These are phyloP conservation scores for Litchi chinensis DNA, from an alignment of 345 rosid species.

Conservation along the genomic window DNA sequence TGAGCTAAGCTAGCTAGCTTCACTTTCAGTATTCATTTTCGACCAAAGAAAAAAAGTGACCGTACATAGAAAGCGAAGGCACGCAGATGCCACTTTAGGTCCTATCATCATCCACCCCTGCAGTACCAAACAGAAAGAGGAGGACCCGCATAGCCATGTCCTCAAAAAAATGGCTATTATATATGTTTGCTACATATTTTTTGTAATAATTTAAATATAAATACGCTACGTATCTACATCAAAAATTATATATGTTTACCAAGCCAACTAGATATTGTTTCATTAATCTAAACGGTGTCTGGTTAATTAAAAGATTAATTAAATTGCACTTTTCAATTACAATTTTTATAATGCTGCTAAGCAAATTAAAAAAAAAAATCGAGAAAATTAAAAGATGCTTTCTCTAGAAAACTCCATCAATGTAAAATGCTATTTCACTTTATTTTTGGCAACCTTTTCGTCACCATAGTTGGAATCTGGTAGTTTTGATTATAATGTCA, in stretches of 20 bases:
- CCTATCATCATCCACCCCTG: constrained; percentile 21
- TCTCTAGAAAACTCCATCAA: constrained; percentile 17
- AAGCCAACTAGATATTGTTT: not conserved
- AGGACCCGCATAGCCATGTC: not conserved
- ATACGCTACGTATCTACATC: not conserved
- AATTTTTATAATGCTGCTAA: not conserved
- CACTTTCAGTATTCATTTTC: constrained; percentile 12
- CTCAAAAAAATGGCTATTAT: too few relatives aligned
- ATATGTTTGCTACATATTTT: too few relatives aligned
- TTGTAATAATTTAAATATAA: not conserved
- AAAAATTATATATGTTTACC: not conserved
- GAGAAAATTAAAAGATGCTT: constrained; percentile 8
- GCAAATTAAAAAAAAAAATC: not conserved
- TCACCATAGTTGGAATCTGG: constrained; percentile 36
- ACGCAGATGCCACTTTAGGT: constrained; percentile 3
- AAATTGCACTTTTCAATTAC: not conserved
- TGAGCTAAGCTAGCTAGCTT: constrained; percentile 7
- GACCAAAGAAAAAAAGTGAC: constrained; percentile 9
- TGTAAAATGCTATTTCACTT: constrained; percentile 1
- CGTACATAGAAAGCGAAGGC: constrained; percentile 17
- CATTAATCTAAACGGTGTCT: not conserved
- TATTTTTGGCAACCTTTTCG: not conserved
- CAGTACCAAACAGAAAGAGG: not conserved
- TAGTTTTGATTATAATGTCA: constrained; percentile 13
- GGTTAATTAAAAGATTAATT: not conserved